These are phyloP conservation scores for Salix brachista DNA, from an alignment of 345 rosid species.

Conservation along the genomic window DNA sequence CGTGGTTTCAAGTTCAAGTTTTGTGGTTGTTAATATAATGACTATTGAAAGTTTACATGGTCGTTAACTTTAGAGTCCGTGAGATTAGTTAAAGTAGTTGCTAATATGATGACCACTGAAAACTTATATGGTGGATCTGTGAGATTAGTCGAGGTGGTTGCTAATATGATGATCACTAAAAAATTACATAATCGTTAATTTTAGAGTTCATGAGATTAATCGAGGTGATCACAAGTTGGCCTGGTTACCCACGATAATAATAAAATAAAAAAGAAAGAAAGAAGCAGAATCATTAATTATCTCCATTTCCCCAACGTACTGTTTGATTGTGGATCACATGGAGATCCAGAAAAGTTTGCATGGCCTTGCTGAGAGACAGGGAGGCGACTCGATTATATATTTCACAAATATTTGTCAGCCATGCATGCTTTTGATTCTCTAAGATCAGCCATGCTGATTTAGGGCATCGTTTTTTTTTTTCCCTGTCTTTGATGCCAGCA, in stretches of 20 bases:
- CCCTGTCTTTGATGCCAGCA: not conserved
- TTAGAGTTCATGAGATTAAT: no score
- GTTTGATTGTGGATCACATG: not conserved
- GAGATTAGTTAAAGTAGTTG: accelerated
- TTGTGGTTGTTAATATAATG: no score
- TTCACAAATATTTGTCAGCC: not conserved
- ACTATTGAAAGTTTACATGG: accelerated
- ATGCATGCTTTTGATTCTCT: not conserved
- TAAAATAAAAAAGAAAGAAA: not conserved
- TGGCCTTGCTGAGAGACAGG: not conserved
- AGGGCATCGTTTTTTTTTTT: not conserved
- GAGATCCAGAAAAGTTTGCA: not conserved
- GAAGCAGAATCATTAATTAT: not conserved
- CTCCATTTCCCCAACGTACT: not conserved
- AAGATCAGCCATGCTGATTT: not conserved
- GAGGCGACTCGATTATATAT: not conserved
- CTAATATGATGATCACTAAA: no score
- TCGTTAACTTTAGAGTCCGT: accelerated
- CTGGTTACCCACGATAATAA: no score
- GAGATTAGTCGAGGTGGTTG: no score
- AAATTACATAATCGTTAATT: no score
- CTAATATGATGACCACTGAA: no score
- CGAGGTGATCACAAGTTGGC: no score
- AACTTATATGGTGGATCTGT: accelerated
- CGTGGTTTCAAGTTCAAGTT: no score